These are phyloP conservation scores for Codiaeum variegatum DNA, from an alignment of 441 rosid genomes.

Conservation along the genomic window DNA sequence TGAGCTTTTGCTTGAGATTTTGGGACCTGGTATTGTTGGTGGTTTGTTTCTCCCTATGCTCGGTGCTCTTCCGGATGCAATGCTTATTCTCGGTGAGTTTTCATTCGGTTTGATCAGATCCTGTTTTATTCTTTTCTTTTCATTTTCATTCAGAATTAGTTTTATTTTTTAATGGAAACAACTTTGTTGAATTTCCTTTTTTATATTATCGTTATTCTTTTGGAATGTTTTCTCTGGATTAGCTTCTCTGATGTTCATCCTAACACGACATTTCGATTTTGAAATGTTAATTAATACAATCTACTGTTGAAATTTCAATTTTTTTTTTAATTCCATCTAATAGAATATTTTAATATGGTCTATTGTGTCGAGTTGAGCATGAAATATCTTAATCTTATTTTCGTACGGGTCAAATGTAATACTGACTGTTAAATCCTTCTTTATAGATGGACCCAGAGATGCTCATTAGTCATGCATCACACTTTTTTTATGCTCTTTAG, in stretches of 20 bases:
- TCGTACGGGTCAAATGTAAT: no score
- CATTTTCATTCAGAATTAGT: no score
- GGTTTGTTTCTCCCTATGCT: slow-evolving; percentile 85
- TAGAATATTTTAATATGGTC: no score
- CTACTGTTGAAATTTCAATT: no score
- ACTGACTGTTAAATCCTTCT: not conserved
- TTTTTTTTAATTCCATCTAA: no score
- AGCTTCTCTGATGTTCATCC: no score
- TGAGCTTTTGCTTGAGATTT: slow-evolving; percentile 83
- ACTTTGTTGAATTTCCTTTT: not conserved
- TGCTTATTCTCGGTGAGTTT: slow-evolving; percentile 77
- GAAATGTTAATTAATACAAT: no score
- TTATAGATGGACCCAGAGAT: not conserved
- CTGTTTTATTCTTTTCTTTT: not conserved
- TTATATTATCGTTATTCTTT: no score
- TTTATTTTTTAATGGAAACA: not conserved
- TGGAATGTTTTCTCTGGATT: no score
- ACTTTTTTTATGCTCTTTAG: not conserved
- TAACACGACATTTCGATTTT: no score
- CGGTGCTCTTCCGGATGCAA: slow-evolving; percentile 94
- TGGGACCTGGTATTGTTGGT: slow-evolving; percentile 92
- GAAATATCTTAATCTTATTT: no score
- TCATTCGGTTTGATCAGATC: not conserved
- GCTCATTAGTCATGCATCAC: not conserved
- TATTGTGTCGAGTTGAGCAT: no score